A percentile compares a stretch with the other conserved stretches of the same genome.
Evolutionary conservation across 2,329 filamentous ascomycete genomes (phyloP).

Genomic region (Aspergillus neotritici): DNA sequence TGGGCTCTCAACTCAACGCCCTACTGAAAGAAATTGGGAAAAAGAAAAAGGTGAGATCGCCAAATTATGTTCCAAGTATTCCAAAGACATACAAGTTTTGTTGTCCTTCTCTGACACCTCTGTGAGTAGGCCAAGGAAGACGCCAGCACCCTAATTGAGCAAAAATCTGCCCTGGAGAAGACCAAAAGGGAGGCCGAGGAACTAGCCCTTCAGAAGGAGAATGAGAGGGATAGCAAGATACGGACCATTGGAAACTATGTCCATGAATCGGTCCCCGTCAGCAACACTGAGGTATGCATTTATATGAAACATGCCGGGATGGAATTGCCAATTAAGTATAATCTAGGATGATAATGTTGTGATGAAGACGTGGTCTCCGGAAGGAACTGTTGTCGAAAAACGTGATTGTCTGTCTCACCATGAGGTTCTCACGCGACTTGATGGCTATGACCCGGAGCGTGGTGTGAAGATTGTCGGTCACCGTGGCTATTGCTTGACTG

Average conservation of each 20-base stretch:
- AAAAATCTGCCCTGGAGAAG: conserved; percentile 73
- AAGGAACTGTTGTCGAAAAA: conserved; percentile 68
- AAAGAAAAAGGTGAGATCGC: conserved; percentile 70
- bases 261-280: conserved; percentile 77
- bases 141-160: conserved; percentile 68
- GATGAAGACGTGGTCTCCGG: conserved; percentile 73
- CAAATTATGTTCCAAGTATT: too few species aligned
- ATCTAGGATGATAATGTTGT: conserved; percentile 69
- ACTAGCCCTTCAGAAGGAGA: conserved; percentile 68
- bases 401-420: conserved; percentile 81
- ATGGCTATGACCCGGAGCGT: conserved; percentile 88
- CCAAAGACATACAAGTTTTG: not conserved
- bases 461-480: conserved; percentile 93
- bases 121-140: conserved; percentile 68
- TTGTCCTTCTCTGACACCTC: not conserved
- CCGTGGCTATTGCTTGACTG: conserved; percentile 84
- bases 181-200: conserved; percentile 77
- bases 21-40: conserved; percentile 83
- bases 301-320: too few species aligned
- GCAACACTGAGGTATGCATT: conserved; percentile 64
- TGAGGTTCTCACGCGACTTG: conserved; percentile 80
- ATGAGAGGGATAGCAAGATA: conserved; percentile 67
- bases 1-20: conserved; percentile 78
- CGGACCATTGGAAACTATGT: conserved; percentile 87
- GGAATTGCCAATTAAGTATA: too few species aligned